Percentiles rank a stretch among this genome's conserved stretches.
These are phyloP conservation scores for Diaporthe amygdali DNA, from an alignment of 2,329 filamentous ascomycete genomes.

Conservation along the genomic window DNA sequence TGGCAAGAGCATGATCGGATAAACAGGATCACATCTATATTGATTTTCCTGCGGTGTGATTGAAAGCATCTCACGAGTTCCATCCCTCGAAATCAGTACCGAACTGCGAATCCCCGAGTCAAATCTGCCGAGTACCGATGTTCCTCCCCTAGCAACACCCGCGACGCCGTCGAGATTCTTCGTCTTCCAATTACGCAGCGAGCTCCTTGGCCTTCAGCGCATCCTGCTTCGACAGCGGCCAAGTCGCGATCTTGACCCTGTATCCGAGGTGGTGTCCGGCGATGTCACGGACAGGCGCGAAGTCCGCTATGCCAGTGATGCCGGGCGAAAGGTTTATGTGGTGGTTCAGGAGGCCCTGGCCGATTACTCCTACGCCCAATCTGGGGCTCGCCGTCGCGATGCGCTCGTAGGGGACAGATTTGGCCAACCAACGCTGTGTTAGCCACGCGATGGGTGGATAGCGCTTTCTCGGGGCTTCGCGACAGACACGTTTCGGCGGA, in stretches of 20 bases:
- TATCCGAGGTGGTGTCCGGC: constrained; percentile 30
- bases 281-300: constrained; percentile 33
- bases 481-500: background rate
- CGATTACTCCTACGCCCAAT: constrained; percentile 33
- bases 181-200: constrained; percentile 24
- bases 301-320: constrained; percentile 33
- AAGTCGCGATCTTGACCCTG: constrained; percentile 37
- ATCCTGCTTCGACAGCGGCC: constrained; percentile 36
- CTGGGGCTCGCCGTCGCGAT: constrained; percentile 34
- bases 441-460: constrained; percentile 30
- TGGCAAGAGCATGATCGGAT: background rate
- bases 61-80: background rate
- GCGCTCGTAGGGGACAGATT: constrained; percentile 34
- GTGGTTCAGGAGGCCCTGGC: constrained; percentile 35
- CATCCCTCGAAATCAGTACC: background rate
- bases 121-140: background rate
- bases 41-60: background rate
- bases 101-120: background rate
- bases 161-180: background rate
- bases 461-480: constrained; percentile 20
- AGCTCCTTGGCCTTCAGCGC: constrained; percentile 28
- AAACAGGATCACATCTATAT: background rate
- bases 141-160: background rate
- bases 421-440: constrained; percentile 28
- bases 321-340: constrained; percentile 35